Evolutionary conservation across 805 yeast genomes (phyloP), one percentile per base, ranked within the genome.

Genomic region (Komagataella pseudopastoris): DNA sequence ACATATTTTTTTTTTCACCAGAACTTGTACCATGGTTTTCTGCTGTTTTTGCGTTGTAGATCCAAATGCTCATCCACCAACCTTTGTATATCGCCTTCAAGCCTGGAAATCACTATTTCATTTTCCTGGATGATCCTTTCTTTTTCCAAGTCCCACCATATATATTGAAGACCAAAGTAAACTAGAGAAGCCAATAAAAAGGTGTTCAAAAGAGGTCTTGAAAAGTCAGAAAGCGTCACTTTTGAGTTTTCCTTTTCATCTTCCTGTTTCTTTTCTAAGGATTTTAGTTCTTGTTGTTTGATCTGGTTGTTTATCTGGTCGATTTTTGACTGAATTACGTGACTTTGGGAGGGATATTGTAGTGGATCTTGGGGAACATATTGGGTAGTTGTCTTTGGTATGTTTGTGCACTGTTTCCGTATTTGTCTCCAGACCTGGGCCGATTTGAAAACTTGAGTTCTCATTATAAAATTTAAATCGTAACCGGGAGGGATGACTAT

Each of bases 221-320:
- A 62, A 51, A 65, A 68, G 51, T 69, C 70, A 2, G 56, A 23
- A 10, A 69, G 7, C 6, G 55, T 58, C 6, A 71, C 69, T 50
- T 61, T 62, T 5, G 53, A 44, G 3, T 56, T 48, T 51, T 61
- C 56, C 22, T 55, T 47, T 39, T 58, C 59, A 16, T 17, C 18
- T 18, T 45, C 43, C n/a, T 49, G 44, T 45, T 56, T 55, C 22
- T 51, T 57, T 2, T 51, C 55, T 22, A 58, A 63, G 44, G 60
- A 64, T 16, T 56, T 56, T 43, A 50, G 46, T 49, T 53, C 49
- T 47, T 61, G 63, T 36, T 54, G 54, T 24, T 56, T 59, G n/a
- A 63, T 52, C 45, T 57, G 54, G 49, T 55, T 20, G 16, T 59
- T 55, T 5, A 63, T 60, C n/a, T 62, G 51, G 46, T 58, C 57